Percentiles rank a stretch among this genome's conserved stretches.
Conservation (phyloP, 108 stramenopile genomes). For the Pinguiococcus pyrenoidosus region DNA sequence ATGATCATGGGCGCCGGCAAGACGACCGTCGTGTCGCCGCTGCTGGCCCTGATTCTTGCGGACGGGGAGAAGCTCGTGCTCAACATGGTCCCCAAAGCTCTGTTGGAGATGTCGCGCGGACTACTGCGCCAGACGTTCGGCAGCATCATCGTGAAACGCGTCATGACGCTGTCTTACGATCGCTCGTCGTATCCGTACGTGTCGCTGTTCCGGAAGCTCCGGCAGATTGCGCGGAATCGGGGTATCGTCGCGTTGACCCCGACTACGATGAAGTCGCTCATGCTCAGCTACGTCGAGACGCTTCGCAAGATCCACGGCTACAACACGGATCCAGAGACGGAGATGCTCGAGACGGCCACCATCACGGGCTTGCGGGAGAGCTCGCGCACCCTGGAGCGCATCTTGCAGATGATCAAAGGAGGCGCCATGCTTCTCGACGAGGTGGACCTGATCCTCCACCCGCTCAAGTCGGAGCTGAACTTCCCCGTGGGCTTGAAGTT, state of each 20-base stretch:
- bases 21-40: constrained; percentile 24
- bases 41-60: constrained; percentile 17
- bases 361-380: too few relatives aligned
- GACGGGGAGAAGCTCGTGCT: constrained; percentile 19
- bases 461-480: constrained; percentile 29
- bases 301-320: too few relatives aligned
- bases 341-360: too few relatives aligned
- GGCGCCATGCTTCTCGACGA: constrained; percentile 29
- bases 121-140: constrained; percentile 5
- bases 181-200: too few relatives aligned
- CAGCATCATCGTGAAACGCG: constrained; percentile 8
- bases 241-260: constrained; percentile 17
- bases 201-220: background rate
- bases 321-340: background rate
- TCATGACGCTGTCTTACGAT: constrained; percentile 11
- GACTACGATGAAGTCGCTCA: constrained; percentile 14
- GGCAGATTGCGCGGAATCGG: background rate
- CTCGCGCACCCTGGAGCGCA: background rate
- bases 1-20: constrained; percentile 36
- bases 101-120: constrained; percentile 13
- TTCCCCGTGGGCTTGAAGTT: constrained; percentile 27
- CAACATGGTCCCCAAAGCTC: constrained; percentile 17
- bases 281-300: constrained; percentile 17
- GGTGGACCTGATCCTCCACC: constrained; percentile 30
- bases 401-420: constrained; percentile 4